A percentile compares a stretch with the other conserved stretches of the same genome.
These are phyloP conservation scores for Solanum hybrid DNA, from an alignment of 305 asterid genomes.

Conservation along the genomic window DNA sequence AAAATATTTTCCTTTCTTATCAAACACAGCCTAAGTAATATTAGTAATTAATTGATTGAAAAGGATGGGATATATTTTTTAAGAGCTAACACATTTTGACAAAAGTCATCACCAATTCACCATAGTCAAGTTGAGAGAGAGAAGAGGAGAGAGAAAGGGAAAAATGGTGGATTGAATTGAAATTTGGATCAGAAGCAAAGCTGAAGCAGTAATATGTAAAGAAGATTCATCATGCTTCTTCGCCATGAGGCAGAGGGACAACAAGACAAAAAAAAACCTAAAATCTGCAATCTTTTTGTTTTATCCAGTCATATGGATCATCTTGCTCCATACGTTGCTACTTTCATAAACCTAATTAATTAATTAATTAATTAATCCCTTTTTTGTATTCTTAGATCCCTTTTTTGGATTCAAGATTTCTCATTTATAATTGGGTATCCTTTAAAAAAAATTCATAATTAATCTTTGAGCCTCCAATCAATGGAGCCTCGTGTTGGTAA, in stretches of 20 bases:
- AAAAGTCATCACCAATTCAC: not conserved
- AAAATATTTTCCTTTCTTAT: not conserved
- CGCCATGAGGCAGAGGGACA: not conserved
- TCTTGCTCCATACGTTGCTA: not conserved
- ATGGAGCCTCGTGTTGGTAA: conserved; percentile 95
- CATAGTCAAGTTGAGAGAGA: not conserved
- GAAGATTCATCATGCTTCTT: not conserved
- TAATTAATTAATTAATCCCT: not conserved
- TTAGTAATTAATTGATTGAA: not conserved
- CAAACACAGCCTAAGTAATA: not conserved
- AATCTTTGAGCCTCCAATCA: conserved; percentile 4
- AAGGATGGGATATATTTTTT: not conserved
- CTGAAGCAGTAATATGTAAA: not conserved
- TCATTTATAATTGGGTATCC: not conserved
- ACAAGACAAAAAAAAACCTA: not conserved
- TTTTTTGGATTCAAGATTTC: not conserved
- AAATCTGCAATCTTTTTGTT: not conserved
- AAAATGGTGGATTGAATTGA: not conserved
- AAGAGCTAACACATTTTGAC: not conserved
- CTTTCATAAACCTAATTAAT: not conserved
- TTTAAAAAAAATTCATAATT: not conserved
- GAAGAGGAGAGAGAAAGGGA: not conserved
- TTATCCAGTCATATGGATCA: not conserved
- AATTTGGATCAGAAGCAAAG: conserved; percentile 1
- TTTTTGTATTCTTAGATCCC: not conserved